A percentile compares a stretch with the other conserved stretches of the same genome.
phyloP scores from a whole-genome alignment of 2,329 filamentous ascomycete genomes.

The Lomentospora prolificans region DNA sequence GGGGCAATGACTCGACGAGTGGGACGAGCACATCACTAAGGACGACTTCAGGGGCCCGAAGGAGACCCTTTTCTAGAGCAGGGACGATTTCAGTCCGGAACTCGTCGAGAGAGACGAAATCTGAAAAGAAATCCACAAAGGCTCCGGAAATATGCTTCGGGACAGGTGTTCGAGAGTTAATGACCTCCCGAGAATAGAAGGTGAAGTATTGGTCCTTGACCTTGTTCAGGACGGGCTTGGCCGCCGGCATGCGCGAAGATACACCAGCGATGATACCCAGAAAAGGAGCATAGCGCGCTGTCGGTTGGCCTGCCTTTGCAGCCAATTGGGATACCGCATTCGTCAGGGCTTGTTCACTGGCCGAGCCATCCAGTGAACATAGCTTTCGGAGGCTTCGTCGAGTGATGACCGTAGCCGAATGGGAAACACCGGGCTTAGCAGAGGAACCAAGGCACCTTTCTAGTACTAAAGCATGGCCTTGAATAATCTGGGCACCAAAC shows the following conservation, averaged over 20 bases:
- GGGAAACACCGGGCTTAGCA: slow-evolving; percentile 53
- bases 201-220: slow-evolving; percentile 65
- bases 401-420: slow-evolving; percentile 68
- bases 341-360: slow-evolving; percentile 50
- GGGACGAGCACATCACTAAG: slow-evolving; percentile 68
- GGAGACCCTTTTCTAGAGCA: slow-evolving; percentile 75
- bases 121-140: slow-evolving; percentile 71
- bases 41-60: slow-evolving; percentile 84
- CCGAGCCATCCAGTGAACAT: slow-evolving; percentile 46
- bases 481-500: slow-evolving; percentile 55
- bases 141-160: slow-evolving; percentile 63
- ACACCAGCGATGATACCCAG: slow-evolving; percentile 85
- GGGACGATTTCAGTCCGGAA: slow-evolving; percentile 68
- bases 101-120: slow-evolving; percentile 65
- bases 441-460: slow-evolving; percentile 66
- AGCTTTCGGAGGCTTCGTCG: slow-evolving; percentile 70
- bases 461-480: slow-evolving; percentile 61
- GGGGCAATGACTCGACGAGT: slow-evolving; percentile 60
- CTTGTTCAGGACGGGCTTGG: slow-evolving; percentile 50
- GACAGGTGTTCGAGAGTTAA: slow-evolving; percentile 66
- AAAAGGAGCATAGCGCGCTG: slow-evolving; percentile 62
- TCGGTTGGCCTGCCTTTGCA: slow-evolving; percentile 53
- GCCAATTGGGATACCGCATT: slow-evolving; percentile 58
- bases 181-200: slow-evolving; percentile 78
- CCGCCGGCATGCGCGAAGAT: slow-evolving; percentile 58